These are phyloP conservation scores for Endocalyx cinctus DNA, from an alignment of 2,329 filamentous ascomycete genomes.

Conservation along the genomic window DNA sequence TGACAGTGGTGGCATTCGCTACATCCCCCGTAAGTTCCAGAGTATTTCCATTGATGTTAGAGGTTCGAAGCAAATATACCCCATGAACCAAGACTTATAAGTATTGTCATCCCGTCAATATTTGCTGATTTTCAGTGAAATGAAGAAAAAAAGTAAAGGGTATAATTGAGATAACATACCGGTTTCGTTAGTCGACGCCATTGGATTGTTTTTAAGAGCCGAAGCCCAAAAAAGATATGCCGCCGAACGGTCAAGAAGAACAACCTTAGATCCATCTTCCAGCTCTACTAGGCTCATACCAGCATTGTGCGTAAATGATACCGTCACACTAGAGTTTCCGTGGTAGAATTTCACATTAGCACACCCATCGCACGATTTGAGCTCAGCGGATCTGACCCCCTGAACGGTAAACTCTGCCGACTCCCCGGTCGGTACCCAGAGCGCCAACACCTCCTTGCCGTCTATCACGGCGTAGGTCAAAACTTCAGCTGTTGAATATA, in stretches of 20 bases:
- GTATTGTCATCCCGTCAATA: too few species aligned
- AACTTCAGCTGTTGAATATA: slow-evolving; percentile 54
- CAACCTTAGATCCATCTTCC: slow-evolving; percentile 41
- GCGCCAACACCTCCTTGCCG: slow-evolving; percentile 39
- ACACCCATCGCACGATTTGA: slow-evolving; percentile 34
- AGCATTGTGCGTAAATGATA: slow-evolving; percentile 43
- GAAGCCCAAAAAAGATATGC: slow-evolving; percentile 57
- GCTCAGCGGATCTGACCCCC: slow-evolving; percentile 29
- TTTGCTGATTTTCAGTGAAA: too few species aligned
- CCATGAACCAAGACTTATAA: slow-evolving; percentile 49
- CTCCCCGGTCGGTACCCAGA: slow-evolving; percentile 52
- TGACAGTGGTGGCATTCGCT: slow-evolving; percentile 34
- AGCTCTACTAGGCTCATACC: slow-evolving; percentile 44
- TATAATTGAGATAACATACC: slow-evolving; percentile 28
- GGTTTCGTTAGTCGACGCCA: slow-evolving; percentile 39
- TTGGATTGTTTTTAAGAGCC: slow-evolving; percentile 41
- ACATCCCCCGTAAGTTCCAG: slow-evolving; percentile 42
- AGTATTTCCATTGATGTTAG: slow-evolving; percentile 28
- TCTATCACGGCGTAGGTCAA: slow-evolving; percentile 47
- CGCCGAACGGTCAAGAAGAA: slow-evolving; percentile 48
- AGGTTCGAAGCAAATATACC: slow-evolving; percentile 46
- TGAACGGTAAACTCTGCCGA: slow-evolving; percentile 49
- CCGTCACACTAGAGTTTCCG: slow-evolving; percentile 34
- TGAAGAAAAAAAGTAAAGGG: too few species aligned
- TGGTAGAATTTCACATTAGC: slow-evolving; percentile 37